Evolutionary conservation across 202 grass and related monocot genomes (phyloP).

Genomic region (Panicum hallii): DNA sequence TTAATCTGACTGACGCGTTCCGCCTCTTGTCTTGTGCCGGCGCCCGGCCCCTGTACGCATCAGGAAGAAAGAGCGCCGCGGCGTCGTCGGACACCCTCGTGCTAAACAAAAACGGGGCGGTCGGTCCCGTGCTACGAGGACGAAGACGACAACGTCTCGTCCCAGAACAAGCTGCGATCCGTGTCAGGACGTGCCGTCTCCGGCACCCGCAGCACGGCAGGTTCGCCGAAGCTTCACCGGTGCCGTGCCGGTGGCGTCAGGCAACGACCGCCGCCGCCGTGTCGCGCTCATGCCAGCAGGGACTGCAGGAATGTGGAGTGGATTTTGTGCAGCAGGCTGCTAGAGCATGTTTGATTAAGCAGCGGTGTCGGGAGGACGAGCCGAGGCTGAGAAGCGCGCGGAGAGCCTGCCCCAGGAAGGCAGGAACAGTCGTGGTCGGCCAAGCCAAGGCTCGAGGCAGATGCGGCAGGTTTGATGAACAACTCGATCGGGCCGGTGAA

Average conservation of each 20-base stretch:
- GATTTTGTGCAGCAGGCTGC: not conserved
- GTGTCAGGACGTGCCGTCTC: conserved; percentile 13
- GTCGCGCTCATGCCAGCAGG: not conserved
- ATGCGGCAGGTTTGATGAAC: not conserved
- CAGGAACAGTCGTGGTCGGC: not conserved
- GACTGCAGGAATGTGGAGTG: not conserved
- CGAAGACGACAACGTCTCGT: not conserved
- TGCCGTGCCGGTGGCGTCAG: not conserved
- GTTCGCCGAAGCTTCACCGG: not conserved
- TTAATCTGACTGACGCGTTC: not conserved
- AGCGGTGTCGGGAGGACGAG: not conserved
- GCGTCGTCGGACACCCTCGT: not conserved
- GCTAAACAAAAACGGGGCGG: not conserved
- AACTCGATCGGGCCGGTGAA: not conserved
- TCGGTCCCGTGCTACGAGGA: not conserved
- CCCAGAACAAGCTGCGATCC: not conserved
- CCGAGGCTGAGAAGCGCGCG: not conserved
- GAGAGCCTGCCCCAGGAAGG: not conserved
- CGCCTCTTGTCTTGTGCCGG: not conserved
- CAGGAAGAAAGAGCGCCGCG: not conserved
- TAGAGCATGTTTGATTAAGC: not conserved
- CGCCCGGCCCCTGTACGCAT: not conserved
- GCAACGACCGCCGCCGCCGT: not conserved
- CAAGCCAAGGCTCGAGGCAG: not conserved
- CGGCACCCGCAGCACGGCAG: conserved; percentile 2